Base-by-base conservation (phyloP, 2,329 filamentous ascomycete genomes). In the Biscogniauxia mediterranea region DNA sequence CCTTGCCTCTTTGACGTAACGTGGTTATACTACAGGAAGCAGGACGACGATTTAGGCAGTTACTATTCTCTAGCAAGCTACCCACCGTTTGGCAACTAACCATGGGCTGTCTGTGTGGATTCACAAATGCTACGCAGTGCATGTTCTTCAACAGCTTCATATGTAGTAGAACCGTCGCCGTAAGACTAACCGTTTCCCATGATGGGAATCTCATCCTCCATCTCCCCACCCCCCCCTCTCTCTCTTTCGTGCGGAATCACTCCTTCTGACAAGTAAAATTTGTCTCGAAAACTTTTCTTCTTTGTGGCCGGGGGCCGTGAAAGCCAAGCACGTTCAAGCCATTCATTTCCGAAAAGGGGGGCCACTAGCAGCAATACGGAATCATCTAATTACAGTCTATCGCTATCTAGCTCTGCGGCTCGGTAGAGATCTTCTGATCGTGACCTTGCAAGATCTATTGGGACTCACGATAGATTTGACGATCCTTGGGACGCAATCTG, bases 11-110 rank as follows among this genome's bases (percentile, higher is more conserved):
- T 8, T 20, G 15, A 23, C 15, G 55, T 42, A 52, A 42, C 26
- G 32, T 53, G 56, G 21, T 55, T 23, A 54, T 42, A 28, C 15
- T 15, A 57, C 55, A 46, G 46, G 38, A 42, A 51, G 32, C 28
- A 38, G 38, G 7, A 11, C 38, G 11, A 46, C 15, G 38, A n/a
- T 5, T 5, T 2, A 11, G 17, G 13, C 38, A 46, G 15, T 5
- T 46, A 46, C 1, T n/a, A 46, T 46, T 13, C 38, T 46, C 38
- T 11, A 46, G 38, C 4, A n/a, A 17, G 2, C 15, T 46, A 13
- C 38, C 38, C 38, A 46, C 38, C 6, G 17, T 46, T n/a, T 11
- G 38, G 38, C 38, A 46, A 5, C 11, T 46, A 5, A 17, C 17
- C 17, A 46, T 46, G 2, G 6, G 17, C 7, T 46, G 38, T 11